Base-by-base conservation (phyloP, 2,329 filamentous ascomycete species). In the Colletotrichum cereale region DNA sequence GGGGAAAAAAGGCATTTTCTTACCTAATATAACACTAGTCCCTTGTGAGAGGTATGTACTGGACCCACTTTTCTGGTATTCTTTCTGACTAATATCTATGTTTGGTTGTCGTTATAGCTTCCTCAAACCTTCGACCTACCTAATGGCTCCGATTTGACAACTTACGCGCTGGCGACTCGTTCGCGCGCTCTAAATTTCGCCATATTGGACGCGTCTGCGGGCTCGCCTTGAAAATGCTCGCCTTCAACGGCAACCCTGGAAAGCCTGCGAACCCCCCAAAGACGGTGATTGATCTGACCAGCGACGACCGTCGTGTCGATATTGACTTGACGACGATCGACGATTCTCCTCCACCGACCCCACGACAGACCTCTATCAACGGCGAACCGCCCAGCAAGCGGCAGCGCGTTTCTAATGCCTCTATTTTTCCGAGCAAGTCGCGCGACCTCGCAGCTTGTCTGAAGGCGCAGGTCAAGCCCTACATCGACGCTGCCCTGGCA, bases 401-500 rank as follows among this genome's bases (percentile, higher is more conserved):
- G 47, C 76, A 77, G 65, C 78, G 80, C 63, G 75, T 80, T 4
- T 74, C 75, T 7, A 47, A 75, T 31, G 73, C 65, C 55, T 50
- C 58, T 56, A 50, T 31, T n/a, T 12, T 18, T 40, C 66, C 65
- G 64, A 67, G 26, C 66, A 73, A 67, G 29, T 67, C 57, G 36
- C 40, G 65, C 38, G 38, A 40, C 31, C 61, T 80, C 0, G 75
- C 74, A 57, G 67, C 75, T 0, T 80, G 79, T 44, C 52, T 83
- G 11, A 74, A 73, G 29, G 65, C 73, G 1, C 80, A 82, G 44
- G 76, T 83, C 2, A 67, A 80, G 5, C 82, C 82, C 1, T 77
- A 79, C 34, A 76, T 84, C 18, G 73, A 75, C 64, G 62, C 65
- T 16, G 76, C 75, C 0, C 63, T 82, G 18, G 40, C 71, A 2